phyloP scores from a whole-genome alignment of 1,139 yeast species.

The Geotrichum bryndzae region DNA sequence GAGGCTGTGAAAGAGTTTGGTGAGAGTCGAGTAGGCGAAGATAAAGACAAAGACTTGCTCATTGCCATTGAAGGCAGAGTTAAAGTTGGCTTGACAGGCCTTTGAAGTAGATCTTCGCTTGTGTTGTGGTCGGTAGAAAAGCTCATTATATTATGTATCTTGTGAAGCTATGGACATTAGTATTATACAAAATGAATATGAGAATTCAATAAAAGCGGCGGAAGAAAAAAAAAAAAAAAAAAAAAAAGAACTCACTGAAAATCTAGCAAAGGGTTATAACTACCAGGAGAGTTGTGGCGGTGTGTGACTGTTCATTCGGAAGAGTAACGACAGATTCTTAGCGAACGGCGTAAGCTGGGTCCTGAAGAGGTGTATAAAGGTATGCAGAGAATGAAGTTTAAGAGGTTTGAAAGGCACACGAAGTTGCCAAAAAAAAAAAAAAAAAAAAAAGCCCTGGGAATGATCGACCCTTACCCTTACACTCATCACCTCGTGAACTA shows the following conservation, averaged over 20 bases:
- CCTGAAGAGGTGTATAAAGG: background rate
- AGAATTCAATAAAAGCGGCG: background rate
- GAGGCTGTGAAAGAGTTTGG: conserved; percentile 7
- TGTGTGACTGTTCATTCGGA: background rate
- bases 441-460: background rate
- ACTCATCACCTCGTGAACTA: background rate
- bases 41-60: conserved; percentile 3
- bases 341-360: background rate
- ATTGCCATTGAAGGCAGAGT: background rate
- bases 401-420: background rate
- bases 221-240: too few relatives aligned
- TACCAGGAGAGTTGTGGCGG: background rate
- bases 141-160: background rate
- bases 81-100: background rate
- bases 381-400: background rate
- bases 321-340: background rate
- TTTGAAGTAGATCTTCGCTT: background rate
- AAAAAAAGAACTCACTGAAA: background rate
- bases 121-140: background rate
- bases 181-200: background rate
- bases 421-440: background rate
- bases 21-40: conserved; percentile 8
- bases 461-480: background rate
- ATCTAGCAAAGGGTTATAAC: background rate
- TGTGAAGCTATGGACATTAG: background rate